Percentiles rank a stretch among this genome's conserved stretches.
phyloP scores from a whole-genome alignment of 202 grass and related monocot species.

The Elaeis oleifera region DNA sequence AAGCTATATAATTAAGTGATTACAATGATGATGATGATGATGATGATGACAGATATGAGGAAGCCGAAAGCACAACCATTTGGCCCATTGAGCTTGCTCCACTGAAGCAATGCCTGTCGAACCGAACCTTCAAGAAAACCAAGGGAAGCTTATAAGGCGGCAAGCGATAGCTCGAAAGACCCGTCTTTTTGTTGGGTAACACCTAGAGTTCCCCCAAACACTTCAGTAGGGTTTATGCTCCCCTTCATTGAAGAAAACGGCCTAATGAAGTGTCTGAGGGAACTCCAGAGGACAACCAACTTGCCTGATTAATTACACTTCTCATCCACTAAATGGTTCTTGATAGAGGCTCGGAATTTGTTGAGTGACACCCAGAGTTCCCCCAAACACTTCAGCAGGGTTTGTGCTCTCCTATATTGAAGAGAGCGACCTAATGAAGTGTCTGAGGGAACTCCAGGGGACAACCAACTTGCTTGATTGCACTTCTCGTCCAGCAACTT shows the following conservation, averaged over 20 bases:
- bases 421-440: conserved; percentile 23
- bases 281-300: conserved; percentile 40
- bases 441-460: conserved; percentile 38
- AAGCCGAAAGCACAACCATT: no score
- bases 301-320: background rate
- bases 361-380: conserved; percentile 27
- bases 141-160: no score
- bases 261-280: conserved; percentile 32
- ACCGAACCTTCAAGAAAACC: no score
- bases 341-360: background rate
- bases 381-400: conserved; percentile 43
- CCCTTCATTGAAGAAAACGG: background rate
- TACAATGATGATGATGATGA: no score
- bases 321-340: background rate
- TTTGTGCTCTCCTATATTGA: background rate
- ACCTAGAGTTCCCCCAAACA: conserved; percentile 56
- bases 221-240: conserved; percentile 14
- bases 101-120: no score
- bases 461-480: conserved; percentile 16
- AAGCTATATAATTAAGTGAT: no score
- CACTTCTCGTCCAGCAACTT: no score
- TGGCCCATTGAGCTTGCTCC: no score
- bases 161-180: no score
- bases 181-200: conserved; percentile 7
- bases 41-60: no score